A percentile compares a stretch with the other conserved stretches of the same genome.
These are phyloP conservation scores for Castanea crenata DNA, from an alignment of 306 rosid genomes.

Conservation along the genomic window DNA sequence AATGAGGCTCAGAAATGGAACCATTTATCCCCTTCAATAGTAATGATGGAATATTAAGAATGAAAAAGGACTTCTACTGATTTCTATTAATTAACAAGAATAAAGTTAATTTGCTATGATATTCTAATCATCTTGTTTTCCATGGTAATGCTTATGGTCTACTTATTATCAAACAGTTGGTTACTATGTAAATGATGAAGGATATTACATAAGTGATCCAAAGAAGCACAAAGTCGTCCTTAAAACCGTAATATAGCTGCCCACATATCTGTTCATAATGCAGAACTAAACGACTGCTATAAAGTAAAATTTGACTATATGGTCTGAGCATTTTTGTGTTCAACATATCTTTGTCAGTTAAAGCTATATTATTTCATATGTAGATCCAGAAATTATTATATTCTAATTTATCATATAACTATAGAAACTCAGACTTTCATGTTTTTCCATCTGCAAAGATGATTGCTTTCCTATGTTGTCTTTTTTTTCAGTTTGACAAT, in stretches of 20 bases:
- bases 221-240: too few species aligned
- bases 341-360: background rate
- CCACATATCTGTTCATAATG: too few species aligned
- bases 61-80: background rate
- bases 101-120: background rate
- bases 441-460: background rate
- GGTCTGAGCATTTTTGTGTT: background rate
- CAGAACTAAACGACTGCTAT: too few species aligned
- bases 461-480: background rate
- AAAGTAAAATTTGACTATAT: background rate
- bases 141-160: background rate
- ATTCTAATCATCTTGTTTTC: background rate
- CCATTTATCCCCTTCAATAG: background rate
- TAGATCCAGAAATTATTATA: background rate
- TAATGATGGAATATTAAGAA: background rate
- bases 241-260: too few species aligned
- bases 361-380: background rate
- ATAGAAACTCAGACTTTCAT: background rate
- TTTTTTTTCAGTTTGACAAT: background rate
- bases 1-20: conserved; percentile 13
- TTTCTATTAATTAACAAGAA: background rate
- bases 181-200: background rate
- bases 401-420: background rate
- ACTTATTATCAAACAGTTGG: background rate
- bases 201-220: too few species aligned